These are phyloP conservation scores for Aspergillus steynii DNA, from an alignment of 495 filamentous ascomycete species.

Conservation along the genomic window DNA sequence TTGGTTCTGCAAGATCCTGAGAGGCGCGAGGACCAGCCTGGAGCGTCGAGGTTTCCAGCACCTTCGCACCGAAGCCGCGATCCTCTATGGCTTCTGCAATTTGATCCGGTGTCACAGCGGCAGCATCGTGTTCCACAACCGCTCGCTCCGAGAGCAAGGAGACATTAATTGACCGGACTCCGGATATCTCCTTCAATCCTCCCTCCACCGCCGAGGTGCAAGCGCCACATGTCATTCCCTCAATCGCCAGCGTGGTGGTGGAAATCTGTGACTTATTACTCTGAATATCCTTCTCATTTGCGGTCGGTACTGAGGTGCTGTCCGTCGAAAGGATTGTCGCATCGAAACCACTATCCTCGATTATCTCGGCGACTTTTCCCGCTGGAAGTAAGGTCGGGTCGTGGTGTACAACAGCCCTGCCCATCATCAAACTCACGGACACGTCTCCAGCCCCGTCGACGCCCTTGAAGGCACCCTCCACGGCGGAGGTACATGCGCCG, in stretches of 20 bases:
- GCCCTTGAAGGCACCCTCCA: slow-evolving; percentile 80
- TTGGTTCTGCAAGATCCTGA: slow-evolving; percentile 38
- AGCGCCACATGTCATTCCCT: slow-evolving; percentile 96
- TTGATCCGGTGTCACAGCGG: slow-evolving; percentile 61
- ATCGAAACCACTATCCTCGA: slow-evolving; percentile 94
- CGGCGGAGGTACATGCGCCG: slow-evolving; percentile 84
- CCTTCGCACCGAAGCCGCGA: slow-evolving; percentile 83
- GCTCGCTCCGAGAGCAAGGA: slow-evolving; percentile 73
- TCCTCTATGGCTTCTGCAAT: slow-evolving; percentile 91
- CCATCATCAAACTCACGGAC: slow-evolving; percentile 89
- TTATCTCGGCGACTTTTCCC: slow-evolving; percentile 74
- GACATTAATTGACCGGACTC: slow-evolving; percentile 81
- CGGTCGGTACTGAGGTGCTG: slow-evolving; percentile 46
- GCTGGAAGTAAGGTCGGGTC: slow-evolving; percentile 73
- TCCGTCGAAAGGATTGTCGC: slow-evolving; percentile 88
- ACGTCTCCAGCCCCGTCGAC: slow-evolving; percentile 79
- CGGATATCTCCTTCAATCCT: slow-evolving; percentile 69
- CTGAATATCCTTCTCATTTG: slow-evolving; percentile 24
- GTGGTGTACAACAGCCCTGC: slow-evolving; percentile 86
- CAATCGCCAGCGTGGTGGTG: slow-evolving; percentile 83
- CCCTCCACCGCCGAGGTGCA: slow-evolving; percentile 90
- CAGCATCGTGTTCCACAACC: slow-evolving; percentile 75
- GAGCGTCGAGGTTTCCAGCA: slow-evolving; percentile 54
- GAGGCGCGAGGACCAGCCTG: slow-evolving; percentile 15
- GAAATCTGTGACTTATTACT: slow-evolving; percentile 41